Conservation (phyloP, 169 alveolate genomes). For the Plasmodium sp. region DNA sequence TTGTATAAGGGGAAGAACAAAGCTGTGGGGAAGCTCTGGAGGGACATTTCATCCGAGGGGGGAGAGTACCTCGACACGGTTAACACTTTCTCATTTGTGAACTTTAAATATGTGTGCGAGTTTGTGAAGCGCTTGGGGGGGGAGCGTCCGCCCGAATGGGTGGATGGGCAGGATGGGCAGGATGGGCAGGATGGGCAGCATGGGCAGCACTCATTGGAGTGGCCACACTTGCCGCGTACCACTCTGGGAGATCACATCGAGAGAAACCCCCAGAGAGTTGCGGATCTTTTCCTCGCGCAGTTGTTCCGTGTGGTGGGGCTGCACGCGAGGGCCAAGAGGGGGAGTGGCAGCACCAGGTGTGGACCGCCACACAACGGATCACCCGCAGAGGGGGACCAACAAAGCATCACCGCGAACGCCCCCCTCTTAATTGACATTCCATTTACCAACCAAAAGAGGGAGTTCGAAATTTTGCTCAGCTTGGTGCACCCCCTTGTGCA, state of each 20-base stretch:
- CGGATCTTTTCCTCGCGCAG: neutral
- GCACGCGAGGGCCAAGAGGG: neutral
- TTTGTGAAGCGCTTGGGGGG: neutral
- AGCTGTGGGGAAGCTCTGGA: constrained; percentile 25
- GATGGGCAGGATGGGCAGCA: neutral
- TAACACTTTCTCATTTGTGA: constrained; percentile 13
- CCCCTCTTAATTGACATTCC: neutral
- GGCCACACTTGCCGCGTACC: neutral
- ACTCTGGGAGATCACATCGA: neutral
- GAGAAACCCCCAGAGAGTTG: neutral
- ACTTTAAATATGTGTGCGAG: constrained; percentile 53
- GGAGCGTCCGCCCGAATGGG: neutral
- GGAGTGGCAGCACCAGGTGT: neutral
- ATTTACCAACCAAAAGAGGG: constrained; percentile 26
- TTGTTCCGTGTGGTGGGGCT: neutral
- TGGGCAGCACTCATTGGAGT: neutral
- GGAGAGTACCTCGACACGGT: neutral
- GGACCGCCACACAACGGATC: neutral
- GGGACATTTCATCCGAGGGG: neutral
- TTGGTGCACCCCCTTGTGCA: constrained; percentile 43
- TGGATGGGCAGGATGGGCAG: neutral
- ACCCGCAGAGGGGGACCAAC: neutral
- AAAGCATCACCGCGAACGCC: neutral
- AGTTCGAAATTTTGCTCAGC: constrained; percentile 43
- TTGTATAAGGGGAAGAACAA: constrained; percentile 50